A percentile compares a stretch with the other conserved stretches of the same genome.
phyloP scores from a whole-genome alignment of 805 yeast genomes.

The Blastobotrys attinorum region DNA sequence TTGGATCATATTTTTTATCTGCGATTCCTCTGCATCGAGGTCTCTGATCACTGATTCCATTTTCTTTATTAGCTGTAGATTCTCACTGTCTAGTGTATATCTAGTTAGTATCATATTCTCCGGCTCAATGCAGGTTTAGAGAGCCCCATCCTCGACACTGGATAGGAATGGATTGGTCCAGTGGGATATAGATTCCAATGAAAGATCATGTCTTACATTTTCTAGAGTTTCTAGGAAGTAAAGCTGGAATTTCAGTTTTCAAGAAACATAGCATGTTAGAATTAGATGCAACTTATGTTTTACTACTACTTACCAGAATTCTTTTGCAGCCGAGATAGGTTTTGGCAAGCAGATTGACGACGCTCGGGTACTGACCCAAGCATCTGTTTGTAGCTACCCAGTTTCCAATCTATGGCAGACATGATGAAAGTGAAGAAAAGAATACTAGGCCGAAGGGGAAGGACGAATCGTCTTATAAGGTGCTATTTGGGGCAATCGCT shows the following conservation, averaged over 20 bases:
- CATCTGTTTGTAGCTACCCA: conserved; percentile 1
- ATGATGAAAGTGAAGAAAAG: no score
- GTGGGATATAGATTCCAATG: no score
- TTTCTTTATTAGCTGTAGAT: neutral
- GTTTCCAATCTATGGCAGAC: neutral
- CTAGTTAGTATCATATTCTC: neutral
- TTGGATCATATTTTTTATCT: neutral
- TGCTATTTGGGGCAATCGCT: no score
- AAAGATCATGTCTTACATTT: conserved; percentile 3
- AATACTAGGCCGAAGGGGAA: no score
- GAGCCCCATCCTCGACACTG: no score
- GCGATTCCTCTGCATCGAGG: conserved; percentile 1
- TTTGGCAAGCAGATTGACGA: neutral
- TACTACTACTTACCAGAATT: neutral
- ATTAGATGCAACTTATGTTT: neutral
- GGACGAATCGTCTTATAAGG: no score
- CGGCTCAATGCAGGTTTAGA: no score
- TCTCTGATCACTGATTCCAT: conserved; percentile 1
- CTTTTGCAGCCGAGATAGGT: neutral
- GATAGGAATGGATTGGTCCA: no score
- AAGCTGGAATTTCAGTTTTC: no score
- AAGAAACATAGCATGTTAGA: no score
- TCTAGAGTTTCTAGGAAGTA: conserved; percentile 1
- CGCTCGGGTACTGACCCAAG: neutral
- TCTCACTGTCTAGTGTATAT: neutral